Evolutionary conservation across 306 rosid species (phyloP), one percentile per base, ranked within the genome.

Genomic region (Rubus idaeus): DNA sequence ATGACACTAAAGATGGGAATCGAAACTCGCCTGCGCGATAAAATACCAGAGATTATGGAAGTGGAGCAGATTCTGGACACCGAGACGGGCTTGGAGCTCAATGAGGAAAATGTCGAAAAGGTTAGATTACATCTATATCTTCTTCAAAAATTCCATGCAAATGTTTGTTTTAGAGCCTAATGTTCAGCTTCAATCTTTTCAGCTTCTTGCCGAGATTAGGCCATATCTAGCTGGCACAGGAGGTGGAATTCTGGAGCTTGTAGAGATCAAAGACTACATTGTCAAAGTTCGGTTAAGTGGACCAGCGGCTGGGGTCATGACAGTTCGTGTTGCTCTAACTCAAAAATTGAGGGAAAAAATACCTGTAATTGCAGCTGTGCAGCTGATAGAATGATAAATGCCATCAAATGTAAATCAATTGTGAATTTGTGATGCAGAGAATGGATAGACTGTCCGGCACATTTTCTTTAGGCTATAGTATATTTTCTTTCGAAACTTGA

Each of bases 1-100:
- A 95, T 95, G 98, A 95, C 98, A 40, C 83, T 95, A 2, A 95
- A 92, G 80, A 92, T 90, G 97, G 98, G 98, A 63, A 92, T 92
- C 1, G 98, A 95, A 83, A 88, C 91, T 63, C 91, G 97, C 23
- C 96, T 95, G 60, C 84, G 91, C 12, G 97, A 95, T 79, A 95
- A 92, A 82, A 95, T 95, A 47, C 98, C 97, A 0, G 97, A 92
- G 85, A 95, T 95, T 78, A 37, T 95, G 85, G 95, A 41, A 11
- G 98, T 95, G 44, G 98, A 92, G 79, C 98, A 95, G 85, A 92
- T 95, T 71, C 37, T 89, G 26, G 97, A 95, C 82, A 87, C 90
- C 0, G 97, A 92, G 81, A 95, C 96, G 0, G 98, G 98, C 49
- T 96, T 92, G 20, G 96, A 95, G 81, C 86, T 95, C 57, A 92